phyloP scores from a whole-genome alignment of 495 filamentous ascomycete genomes.

The Tetracladium setigerum region DNA sequence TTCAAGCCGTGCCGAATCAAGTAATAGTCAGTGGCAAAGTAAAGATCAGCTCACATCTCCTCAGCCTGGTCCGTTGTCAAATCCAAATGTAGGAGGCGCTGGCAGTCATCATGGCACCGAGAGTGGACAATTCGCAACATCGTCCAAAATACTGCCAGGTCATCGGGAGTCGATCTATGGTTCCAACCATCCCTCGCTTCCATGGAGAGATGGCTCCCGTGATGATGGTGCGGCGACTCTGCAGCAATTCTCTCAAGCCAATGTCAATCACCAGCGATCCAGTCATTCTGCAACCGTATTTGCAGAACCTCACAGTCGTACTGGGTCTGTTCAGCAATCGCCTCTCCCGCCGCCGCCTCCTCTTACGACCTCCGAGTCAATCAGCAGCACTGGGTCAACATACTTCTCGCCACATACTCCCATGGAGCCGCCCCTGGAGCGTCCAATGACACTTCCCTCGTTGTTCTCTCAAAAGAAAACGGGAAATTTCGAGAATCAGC shows the following conservation, averaged over 20 bases:
- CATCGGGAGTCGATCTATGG: slow-evolving; percentile 19
- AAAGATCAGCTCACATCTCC: slow-evolving; percentile 2
- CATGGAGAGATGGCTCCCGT: slow-evolving; percentile 17
- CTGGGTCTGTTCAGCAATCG: slow-evolving; percentile 11
- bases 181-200: slow-evolving; percentile 3
- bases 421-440: slow-evolving; percentile 19
- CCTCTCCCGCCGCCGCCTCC: slow-evolving; percentile 13
- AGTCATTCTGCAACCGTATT: not conserved
- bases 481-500: slow-evolving; percentile 16
- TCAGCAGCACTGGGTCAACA: slow-evolving; percentile 12
- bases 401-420: slow-evolving; percentile 18
- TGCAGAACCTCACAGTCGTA: slow-evolving; percentile 4
- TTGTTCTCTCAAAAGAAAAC: slow-evolving; percentile 14
- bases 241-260: slow-evolving; percentile 12
- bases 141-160: slow-evolving; percentile 14
- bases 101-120: not conserved
- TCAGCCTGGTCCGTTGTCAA: slow-evolving; percentile 1
- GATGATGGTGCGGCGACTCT: slow-evolving; percentile 4
- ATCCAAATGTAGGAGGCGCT: not conserved
- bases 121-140: not conserved
- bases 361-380: slow-evolving; percentile 14
- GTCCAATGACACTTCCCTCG: slow-evolving; percentile 18
- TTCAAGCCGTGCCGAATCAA: slow-evolving; percentile 9
- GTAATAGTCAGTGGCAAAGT: slow-evolving; percentile 8
- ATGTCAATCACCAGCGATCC: slow-evolving; percentile 1